A percentile compares a stretch with the other conserved stretches of the same genome.
These are phyloP conservation scores for Arthrobotrys sinensis DNA, from an alignment of 2,329 filamentous ascomycete genomes.

Conservation along the genomic window DNA sequence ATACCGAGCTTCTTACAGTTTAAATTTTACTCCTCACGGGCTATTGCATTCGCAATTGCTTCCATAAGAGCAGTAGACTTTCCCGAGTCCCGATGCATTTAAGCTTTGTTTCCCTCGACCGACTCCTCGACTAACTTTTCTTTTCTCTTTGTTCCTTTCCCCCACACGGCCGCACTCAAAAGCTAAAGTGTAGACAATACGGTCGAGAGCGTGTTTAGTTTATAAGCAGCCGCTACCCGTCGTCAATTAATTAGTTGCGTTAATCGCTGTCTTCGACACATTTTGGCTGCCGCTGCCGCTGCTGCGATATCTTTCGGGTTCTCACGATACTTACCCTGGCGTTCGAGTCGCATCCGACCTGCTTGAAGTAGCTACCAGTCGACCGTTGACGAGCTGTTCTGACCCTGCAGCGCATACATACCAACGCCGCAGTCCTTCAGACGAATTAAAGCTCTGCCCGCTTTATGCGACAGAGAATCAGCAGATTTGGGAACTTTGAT, in stretches of 20 bases:
- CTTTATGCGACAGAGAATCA: conserved; percentile 53
- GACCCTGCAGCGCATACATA: conserved; percentile 14
- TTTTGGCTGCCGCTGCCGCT: conserved; percentile 8
- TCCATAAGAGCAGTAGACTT: conserved; percentile 55
- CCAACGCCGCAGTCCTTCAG: conserved; percentile 41
- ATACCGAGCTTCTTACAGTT: conserved; percentile 53
- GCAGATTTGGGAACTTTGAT: conserved; percentile 42
- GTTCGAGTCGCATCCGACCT: conserved; percentile 37
- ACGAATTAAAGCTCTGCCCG: conserved; percentile 61
- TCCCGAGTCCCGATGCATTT: conserved; percentile 50
- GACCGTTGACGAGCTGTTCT: conserved; percentile 22
- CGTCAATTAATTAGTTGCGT: conserved; percentile 13
- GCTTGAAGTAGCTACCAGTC: conserved; percentile 30
- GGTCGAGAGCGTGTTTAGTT: conserved; percentile 12
- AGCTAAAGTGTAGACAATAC: conserved; percentile 17
- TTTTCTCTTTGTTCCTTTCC: conserved; percentile 30
- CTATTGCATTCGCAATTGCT: conserved; percentile 26
- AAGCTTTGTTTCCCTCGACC: conserved; percentile 55
- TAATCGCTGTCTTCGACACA: conserved; percentile 14
- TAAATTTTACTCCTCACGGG: conserved; percentile 43
- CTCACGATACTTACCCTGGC: conserved; percentile 15
- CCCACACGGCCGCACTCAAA: conserved; percentile 30
- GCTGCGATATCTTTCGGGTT: conserved; percentile 18
- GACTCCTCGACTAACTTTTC: conserved; percentile 44
- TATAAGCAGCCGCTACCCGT: conserved; percentile 41